phyloP scores from a whole-genome alignment of 2,329 filamentous ascomycete genomes.

The Pestalotiopsis sp. region DNA sequence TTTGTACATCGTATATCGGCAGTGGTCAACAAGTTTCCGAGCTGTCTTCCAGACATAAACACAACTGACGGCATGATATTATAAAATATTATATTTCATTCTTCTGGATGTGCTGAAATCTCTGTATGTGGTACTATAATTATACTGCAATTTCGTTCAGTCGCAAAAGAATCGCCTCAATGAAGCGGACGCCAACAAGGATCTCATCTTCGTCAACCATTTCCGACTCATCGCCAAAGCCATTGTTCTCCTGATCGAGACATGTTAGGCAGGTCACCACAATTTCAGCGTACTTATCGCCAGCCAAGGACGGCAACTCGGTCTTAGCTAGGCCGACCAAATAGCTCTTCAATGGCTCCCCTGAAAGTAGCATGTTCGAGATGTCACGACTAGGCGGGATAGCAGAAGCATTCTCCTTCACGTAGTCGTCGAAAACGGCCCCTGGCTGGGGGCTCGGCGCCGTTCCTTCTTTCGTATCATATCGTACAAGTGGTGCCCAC shows the following conservation, averaged over 20 bases:
- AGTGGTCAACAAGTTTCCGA: neutral
- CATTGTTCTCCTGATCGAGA: conserved; percentile 28
- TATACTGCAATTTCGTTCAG: neutral
- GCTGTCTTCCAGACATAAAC: neutral
- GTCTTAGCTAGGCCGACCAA: conserved; percentile 9
- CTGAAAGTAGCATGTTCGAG: neutral
- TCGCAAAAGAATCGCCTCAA: conserved; percentile 16
- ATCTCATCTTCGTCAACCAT: conserved; percentile 31
- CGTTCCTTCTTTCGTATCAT: neutral
- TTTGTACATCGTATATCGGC: neutral
- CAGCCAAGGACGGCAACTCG: conserved; percentile 25
- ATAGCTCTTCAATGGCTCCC: neutral
- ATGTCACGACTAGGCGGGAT: neutral
- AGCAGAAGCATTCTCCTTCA: neutral
- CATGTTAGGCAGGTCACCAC: conserved; percentile 35
- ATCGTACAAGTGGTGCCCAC: conserved; percentile 37
- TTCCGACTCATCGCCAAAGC: conserved; percentile 27
- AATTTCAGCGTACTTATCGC: conserved; percentile 27
- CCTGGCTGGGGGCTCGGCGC: neutral
- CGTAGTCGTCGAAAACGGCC: neutral
- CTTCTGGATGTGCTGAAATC: no score
- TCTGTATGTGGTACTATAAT: neutral
- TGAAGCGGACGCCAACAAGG: conserved; percentile 27
- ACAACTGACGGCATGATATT: no score
- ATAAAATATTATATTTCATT: no score